Evolutionary conservation across 257 asterid genomes (phyloP), one percentile per base, ranked within the genome.

Genomic region (Buddleja alternifolia): DNA sequence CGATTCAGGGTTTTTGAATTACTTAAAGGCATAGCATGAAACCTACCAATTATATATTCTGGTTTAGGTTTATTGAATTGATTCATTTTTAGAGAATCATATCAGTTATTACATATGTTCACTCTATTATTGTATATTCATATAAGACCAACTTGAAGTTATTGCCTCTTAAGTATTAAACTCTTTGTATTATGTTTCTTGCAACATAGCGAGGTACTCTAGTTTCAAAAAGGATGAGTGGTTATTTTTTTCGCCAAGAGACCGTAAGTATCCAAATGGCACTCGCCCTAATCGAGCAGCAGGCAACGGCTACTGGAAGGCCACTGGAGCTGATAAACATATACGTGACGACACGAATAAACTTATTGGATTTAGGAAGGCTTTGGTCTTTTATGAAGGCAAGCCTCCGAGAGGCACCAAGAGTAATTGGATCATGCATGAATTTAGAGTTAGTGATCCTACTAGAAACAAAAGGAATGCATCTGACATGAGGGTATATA

Each of bases 301-400:
- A 3, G 65, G 16, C 6, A 16, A 0, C 15, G 63, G 63, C 0
- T 57, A 14, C 25, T 6, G 71, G 71, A 66, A 66, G 50, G 62
- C 62, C 1, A 66, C 63, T 2, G 72, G 63, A 1, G 63, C 63
- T 0, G 72, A 67, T 40, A 67, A 40, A 15, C 1, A 2, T 0
- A 29, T 66, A 0, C 7, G 3, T 19, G 6, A 1, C n/a, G 29
- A 23, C 5, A 1, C 5, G 8, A 20, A 10, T 1, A n/a, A 2
- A 20, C 6, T 20, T 0, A 8, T 67, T 1, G 72, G 72, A 2
- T 39, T 4, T 23, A 52, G 41, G 20, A 67, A 21, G 42, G 44
- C 63, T 5, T 67, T 67, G 63, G 72, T 53, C 1, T 67, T 37
- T 67, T 67, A 67, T 16, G 14, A 53, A 41, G 72, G 72, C 0